Evolutionary conservation across 805 yeast species (phyloP), one percentile per base, ranked within the genome.

Genomic region (Myxozyma neotropica): DNA sequence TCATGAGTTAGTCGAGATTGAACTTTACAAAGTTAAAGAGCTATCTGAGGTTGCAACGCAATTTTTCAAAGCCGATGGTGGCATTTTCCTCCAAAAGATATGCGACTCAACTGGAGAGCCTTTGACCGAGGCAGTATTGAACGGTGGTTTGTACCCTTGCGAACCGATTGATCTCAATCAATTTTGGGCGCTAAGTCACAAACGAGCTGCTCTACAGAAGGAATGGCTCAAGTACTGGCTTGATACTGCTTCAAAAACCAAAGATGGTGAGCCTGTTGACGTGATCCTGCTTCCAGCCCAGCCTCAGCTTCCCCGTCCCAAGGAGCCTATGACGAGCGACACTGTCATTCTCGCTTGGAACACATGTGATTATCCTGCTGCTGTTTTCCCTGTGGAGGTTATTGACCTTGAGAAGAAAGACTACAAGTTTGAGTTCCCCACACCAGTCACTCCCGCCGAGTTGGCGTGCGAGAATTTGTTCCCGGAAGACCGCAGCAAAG

Each of bases 11-110:
- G 74, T 83, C 47, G 79, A 78, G 51, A 75, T 63, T 19, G 58
- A 55, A 15, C 31, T 61, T 26, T 52, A 35, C 73, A 72, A 40
- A 71, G 81, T 53, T 76, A 76, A 44, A 74, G 82, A 77, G 74
- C 66, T 75, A 54, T 67, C 70, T 53, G 70, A 70, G 2, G 51
- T 73, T 23, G 72, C 77, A 44, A 67, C 73, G 5, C 64, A 62
- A 13, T 77, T 81, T 59, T 80, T 74, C 65, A 63, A 73, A 19
- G 75, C 81, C 42, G 83, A 80, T 66, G 81, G 80, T 23, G 77
- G 77, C 36, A 61, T 59, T 31, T 75, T 75, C 65, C 68, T 75
- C 61, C 69, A 70, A 56, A 67, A 73, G 35, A 73, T 72, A 27
- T 71, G 73, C 23, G 71, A 61, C 0, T 65, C 71, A 8, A 69